Conservation (phyloP, 108 stramenopile species). For the Pseudonitzschia multistriata region DNA sequence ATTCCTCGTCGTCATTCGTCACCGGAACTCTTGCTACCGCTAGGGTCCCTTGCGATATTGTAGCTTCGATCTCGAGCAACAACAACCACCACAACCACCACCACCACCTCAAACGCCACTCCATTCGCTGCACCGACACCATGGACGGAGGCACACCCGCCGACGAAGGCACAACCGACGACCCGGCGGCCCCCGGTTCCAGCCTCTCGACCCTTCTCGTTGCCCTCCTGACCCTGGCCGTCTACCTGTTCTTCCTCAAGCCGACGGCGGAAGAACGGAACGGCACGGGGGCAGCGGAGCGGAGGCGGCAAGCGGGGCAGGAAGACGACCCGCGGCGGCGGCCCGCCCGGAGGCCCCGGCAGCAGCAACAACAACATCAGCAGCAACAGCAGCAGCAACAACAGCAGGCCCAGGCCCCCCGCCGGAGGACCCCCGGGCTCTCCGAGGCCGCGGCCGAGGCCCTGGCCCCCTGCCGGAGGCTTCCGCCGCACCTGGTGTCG, state of each 20-base stretch:
- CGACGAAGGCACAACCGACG: no score
- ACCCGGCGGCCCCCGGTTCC: slow-evolving; percentile 8
- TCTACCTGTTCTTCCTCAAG: slow-evolving; percentile 28
- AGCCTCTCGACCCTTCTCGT: slow-evolving; percentile 24
- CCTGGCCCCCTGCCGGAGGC: slow-evolving; percentile 19
- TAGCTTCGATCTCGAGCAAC: neutral
- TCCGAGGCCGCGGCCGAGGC: slow-evolving; percentile 17
- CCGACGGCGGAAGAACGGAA: slow-evolving; percentile 14
- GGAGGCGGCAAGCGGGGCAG: neutral
- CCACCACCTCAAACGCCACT: neutral
- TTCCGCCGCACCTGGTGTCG: slow-evolving; percentile 21
- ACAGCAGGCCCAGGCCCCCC: neutral
- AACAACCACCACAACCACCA: neutral
- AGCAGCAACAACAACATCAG: neutral
- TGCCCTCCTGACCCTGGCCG: slow-evolving; percentile 21
- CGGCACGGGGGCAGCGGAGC: neutral
- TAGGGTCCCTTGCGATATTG: no score
- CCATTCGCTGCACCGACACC: no score
- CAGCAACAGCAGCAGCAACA: neutral
- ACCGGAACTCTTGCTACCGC: no score
- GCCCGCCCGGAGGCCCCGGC: no score
- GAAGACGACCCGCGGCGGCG: neutral
- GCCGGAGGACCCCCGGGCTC: neutral
- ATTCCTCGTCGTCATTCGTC: no score
- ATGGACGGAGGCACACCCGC: no score